These are phyloP conservation scores for Rhizopus sp. DNA, from an alignment of 371 early-diverging fungal species.

Conservation along the genomic window DNA sequence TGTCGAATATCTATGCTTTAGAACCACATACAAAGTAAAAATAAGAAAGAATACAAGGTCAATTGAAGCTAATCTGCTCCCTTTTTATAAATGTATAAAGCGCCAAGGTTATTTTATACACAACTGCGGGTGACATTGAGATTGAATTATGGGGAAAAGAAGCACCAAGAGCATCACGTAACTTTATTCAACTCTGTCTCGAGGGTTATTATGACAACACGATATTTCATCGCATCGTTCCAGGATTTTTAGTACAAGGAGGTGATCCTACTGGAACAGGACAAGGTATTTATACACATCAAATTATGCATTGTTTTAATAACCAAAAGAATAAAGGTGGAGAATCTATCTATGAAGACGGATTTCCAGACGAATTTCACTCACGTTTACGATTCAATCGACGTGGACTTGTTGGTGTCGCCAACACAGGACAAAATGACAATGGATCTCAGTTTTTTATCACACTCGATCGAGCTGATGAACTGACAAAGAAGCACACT, in stretches of 20 bases:
- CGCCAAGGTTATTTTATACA: conserved; percentile 90
- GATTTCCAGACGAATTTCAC: conserved; percentile 93
- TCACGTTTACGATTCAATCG: conserved; percentile 86
- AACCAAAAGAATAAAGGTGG: conserved; percentile 64
- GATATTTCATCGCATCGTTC: conserved; percentile 88
- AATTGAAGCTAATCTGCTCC: background rate
- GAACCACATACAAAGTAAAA: conserved; percentile 73
- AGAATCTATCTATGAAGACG: conserved; percentile 80
- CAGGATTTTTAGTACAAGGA: conserved; percentile 92
- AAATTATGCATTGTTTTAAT: background rate
- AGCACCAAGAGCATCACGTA: conserved; percentile 87
- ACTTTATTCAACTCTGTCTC: conserved; percentile 89
- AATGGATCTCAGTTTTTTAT: conserved; percentile 95
- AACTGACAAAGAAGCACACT: conserved; percentile 86
- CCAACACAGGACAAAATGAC: conserved; percentile 78
- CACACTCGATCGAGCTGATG: conserved; percentile 85
- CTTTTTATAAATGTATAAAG: conserved; percentile 31
- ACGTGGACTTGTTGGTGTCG: conserved; percentile 91
- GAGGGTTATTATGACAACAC: conserved; percentile 85
- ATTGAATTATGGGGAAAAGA: conserved; percentile 95
- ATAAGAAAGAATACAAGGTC: background rate
- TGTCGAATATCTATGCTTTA: conserved; percentile 75
- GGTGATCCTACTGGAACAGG: conserved; percentile 96
- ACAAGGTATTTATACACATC: conserved; percentile 38
- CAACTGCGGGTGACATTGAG: conserved; percentile 87